A percentile compares a stretch with the other conserved stretches of the same genome.
These are phyloP conservation scores for Ceratobasidium sp. DNA, from an alignment of 1,284 basidiomycete genomes.

Conservation along the genomic window DNA sequence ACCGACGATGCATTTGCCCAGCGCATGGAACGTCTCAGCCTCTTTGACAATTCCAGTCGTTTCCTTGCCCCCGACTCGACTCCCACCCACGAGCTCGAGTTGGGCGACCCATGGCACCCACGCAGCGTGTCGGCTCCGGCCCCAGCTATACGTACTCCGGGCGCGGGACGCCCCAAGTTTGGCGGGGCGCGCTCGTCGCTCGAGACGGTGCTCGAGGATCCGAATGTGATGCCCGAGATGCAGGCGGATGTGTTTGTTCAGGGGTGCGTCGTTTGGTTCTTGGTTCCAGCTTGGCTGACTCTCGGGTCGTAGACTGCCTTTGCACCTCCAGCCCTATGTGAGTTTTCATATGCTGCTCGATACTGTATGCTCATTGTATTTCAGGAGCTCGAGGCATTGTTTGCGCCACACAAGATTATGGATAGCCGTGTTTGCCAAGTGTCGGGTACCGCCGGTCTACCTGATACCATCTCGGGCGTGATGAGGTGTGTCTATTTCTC, in stretches of 20 bases:
- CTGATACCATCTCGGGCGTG: conserved; percentile 37
- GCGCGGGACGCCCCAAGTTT: conserved; percentile 25
- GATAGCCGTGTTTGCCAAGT: conserved; percentile 40
- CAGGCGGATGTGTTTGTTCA: conserved; percentile 42
- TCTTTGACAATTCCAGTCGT: conserved; percentile 29
- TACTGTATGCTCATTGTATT: not conserved
- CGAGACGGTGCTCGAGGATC: conserved; percentile 42
- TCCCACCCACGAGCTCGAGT: not conserved
- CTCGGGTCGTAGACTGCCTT: not conserved
- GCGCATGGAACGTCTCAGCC: conserved; percentile 40
- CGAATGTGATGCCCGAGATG: conserved; percentile 10
- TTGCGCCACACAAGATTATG: conserved; percentile 39
- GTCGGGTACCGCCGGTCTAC: conserved; percentile 7
- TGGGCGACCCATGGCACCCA: conserved; percentile 11
- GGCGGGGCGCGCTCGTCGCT: conserved; percentile 27
- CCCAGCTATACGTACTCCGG: not conserved
- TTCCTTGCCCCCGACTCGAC: conserved; percentile 12
- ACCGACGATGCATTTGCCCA: conserved; percentile 30
- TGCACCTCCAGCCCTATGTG: conserved; percentile 24
- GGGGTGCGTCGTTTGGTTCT: conserved; percentile 25
- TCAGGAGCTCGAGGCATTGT: conserved; percentile 35
- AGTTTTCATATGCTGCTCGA: not conserved
- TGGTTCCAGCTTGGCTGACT: conserved; percentile 1
- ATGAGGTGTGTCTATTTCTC: conserved; percentile 17
- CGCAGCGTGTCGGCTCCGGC: not conserved